Conservation (phyloP, 1,284 basidiomycete genomes). For the Afroboletus lepidellus region DNA sequence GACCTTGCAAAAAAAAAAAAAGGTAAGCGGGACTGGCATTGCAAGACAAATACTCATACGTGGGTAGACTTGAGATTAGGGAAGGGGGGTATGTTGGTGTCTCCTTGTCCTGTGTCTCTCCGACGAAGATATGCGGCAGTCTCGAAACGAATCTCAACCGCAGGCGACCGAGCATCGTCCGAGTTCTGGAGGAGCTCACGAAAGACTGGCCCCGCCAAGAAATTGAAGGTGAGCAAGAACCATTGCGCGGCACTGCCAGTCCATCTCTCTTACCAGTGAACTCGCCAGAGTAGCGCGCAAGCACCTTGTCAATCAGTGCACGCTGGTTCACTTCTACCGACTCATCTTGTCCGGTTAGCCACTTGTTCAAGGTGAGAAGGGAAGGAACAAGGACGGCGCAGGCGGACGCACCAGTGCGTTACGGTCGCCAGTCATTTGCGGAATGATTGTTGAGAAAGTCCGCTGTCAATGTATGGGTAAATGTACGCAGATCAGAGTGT, state of each 20-base stretch:
- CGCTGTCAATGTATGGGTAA: background rate
- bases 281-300: conserved; percentile 95
- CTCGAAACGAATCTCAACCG: conserved; percentile 83
- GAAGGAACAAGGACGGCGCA: background rate
- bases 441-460: background rate
- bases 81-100: conserved; percentile 24
- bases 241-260: background rate
- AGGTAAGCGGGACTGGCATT: conserved; percentile 20
- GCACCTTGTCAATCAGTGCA: conserved; percentile 90
- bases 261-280: conserved; percentile 62
- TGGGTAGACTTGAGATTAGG: conserved; percentile 64
- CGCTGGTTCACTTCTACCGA: conserved; percentile 95
- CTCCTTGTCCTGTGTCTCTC: conserved; percentile 24
- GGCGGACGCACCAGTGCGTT: conserved; percentile 10
- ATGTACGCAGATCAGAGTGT: background rate
- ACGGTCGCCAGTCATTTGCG: conserved; percentile 13
- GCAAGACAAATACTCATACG: conserved; percentile 30
- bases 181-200: conserved; percentile 93
- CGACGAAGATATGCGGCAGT: conserved; percentile 55
- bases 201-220: conserved; percentile 54
- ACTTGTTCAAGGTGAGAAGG: conserved; percentile 40
- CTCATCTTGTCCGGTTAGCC: conserved; percentile 75
- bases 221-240: background rate
- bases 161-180: conserved; percentile 85
- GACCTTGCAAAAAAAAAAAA: conserved; percentile 40